Evolutionary conservation across 192 early-diverging fungal species (phyloP).

Genomic region (Coemansia sp.): DNA sequence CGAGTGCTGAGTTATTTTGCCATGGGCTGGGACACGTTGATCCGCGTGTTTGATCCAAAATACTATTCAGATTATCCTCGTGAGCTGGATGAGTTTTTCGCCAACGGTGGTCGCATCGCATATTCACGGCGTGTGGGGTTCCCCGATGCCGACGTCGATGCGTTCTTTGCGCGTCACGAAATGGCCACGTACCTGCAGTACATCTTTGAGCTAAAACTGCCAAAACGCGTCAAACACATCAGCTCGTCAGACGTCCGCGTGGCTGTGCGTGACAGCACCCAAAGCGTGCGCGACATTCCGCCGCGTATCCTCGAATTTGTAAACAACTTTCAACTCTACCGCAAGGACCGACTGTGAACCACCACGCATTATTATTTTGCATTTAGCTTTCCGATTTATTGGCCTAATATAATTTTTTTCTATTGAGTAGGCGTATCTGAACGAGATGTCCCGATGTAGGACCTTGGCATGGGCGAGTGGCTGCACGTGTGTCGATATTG

Average conservation of each 20-base stretch:
- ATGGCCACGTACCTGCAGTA: slow-evolving; percentile 18
- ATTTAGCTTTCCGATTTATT: too few relatives aligned
- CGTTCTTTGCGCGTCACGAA: slow-evolving; percentile 28
- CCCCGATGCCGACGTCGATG: slow-evolving; percentile 33
- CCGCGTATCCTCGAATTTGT: slow-evolving; percentile 47
- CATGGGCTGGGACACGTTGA: slow-evolving; percentile 80
- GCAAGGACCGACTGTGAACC: slow-evolving; percentile 1
- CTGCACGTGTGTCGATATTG: too few relatives aligned
- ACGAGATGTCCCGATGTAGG: too few relatives aligned
- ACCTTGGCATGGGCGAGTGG: too few relatives aligned
- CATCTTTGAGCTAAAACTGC: slow-evolving; percentile 46
- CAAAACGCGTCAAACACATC: slow-evolving; percentile 45
- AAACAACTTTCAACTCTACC: slow-evolving; percentile 41
- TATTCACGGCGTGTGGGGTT: slow-evolving; percentile 40
- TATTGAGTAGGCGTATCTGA: too few relatives aligned
- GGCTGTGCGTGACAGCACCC: slow-evolving; percentile 39
- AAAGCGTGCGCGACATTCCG: slow-evolving; percentile 42
- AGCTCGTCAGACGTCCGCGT: slow-evolving; percentile 40
- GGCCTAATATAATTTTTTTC: too few relatives aligned
- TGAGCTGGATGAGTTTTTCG: slow-evolving; percentile 63
- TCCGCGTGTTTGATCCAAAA: slow-evolving; percentile 70
- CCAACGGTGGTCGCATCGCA: slow-evolving; percentile 39
- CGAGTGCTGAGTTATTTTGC: slow-evolving; percentile 59
- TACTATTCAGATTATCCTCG: slow-evolving; percentile 62
- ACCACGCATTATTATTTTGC: too few relatives aligned